These are phyloP conservation scores for Rhododendron kiyosumense DNA, from an alignment of 148 eudicot species.

Conservation along the genomic window DNA sequence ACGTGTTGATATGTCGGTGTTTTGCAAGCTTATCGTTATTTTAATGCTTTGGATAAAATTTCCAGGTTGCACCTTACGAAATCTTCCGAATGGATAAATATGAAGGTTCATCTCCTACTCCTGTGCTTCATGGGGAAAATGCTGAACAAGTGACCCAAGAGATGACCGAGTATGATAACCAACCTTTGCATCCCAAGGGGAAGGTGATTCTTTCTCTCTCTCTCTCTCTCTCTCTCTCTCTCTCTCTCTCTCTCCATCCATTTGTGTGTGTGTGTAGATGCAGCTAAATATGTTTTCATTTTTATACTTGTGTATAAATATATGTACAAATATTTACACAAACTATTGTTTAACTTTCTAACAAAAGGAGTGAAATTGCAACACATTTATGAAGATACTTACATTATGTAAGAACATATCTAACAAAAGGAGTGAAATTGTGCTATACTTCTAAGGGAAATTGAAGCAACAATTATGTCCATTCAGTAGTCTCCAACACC, in stretches of 20 bases:
- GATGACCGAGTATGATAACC: conserved; percentile 35
- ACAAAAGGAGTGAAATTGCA: neutral
- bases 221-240: neutral
- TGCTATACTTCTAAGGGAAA: neutral
- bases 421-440: neutral
- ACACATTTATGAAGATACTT: neutral
- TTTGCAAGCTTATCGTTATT: neutral
- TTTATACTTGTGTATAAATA: neutral
- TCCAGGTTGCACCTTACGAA: conserved; percentile 68
- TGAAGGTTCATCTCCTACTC: conserved; percentile 46
- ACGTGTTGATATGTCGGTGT: neutral
- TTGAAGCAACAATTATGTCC: neutral
- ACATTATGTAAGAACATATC: neutral
- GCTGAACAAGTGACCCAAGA: conserved; percentile 33
- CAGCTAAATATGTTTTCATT: neutral
- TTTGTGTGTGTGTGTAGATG: neutral
- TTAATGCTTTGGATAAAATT: neutral
- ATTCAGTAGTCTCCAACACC: neutral
- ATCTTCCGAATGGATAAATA: conserved; percentile 65
- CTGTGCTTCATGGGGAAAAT: conserved; percentile 28
- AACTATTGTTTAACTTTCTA: neutral
- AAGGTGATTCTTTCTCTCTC: conserved; percentile 36
- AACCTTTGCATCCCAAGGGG: conserved; percentile 23
- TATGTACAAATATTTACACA: neutral
- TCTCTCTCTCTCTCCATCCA: neutral